A percentile compares a stretch with the other conserved stretches of the same genome.
Evolutionary conservation across 108 stramenopile species (phyloP).

Genomic region (Nitzschia sp.): DNA sequence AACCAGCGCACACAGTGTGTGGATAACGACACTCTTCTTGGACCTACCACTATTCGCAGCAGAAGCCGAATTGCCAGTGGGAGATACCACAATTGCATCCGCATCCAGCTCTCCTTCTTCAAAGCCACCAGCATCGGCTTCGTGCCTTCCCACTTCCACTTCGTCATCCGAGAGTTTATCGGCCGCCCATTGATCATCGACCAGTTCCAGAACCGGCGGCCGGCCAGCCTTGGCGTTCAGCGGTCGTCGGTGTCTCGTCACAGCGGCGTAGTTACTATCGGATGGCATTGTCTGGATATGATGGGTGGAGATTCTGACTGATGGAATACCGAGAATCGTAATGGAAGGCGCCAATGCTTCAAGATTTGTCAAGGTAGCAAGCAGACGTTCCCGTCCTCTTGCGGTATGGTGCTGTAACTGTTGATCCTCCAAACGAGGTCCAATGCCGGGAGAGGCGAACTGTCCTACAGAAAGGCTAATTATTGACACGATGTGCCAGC

Average conservation of each 20-base stretch:
- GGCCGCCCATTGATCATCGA: slow-evolving; percentile 79
- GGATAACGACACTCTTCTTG: background rate
- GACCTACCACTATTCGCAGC: slow-evolving; percentile 47
- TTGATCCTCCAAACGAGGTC: too few species aligned
- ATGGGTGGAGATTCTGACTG: too few species aligned
- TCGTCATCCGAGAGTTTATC: slow-evolving; percentile 80
- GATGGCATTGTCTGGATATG: slow-evolving; percentile 48
- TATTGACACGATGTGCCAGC: too few species aligned
- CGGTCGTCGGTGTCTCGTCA: slow-evolving; percentile 63
- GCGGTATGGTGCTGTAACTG: too few species aligned
- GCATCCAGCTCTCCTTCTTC: slow-evolving; percentile 82
- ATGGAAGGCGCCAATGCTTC: too few species aligned
- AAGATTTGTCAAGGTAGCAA: too few species aligned
- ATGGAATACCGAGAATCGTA: too few species aligned
- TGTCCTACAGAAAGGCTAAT: too few species aligned
- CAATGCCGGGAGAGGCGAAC: too few species aligned
- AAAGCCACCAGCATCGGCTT: slow-evolving; percentile 60
- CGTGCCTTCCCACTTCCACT: slow-evolving; percentile 58
- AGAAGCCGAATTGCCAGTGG: slow-evolving; percentile 73
- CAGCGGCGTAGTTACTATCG: slow-evolving; percentile 75
- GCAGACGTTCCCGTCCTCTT: too few species aligned
- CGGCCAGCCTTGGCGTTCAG: slow-evolving; percentile 37
- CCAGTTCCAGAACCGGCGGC: slow-evolving; percentile 66
- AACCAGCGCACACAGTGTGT: background rate
- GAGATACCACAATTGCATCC: slow-evolving; percentile 75